A percentile compares a stretch with the other conserved stretches of the same genome.
Conservation (phyloP, 2,329 filamentous ascomycete genomes). For the Cordyceps farinosa region DNA sequence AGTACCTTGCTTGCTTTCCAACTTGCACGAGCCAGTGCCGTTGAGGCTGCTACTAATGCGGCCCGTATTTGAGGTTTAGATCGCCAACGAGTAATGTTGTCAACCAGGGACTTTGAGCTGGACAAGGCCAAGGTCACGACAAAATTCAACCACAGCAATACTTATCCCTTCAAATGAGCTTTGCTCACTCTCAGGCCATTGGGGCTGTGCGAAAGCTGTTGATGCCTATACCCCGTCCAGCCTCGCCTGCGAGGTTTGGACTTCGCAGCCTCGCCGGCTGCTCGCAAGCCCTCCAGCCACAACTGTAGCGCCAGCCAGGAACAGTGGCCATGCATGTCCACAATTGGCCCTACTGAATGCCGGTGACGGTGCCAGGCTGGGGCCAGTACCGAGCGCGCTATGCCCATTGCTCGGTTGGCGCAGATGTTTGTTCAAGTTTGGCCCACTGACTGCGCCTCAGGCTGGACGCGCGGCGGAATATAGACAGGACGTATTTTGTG, state of each 20-base stretch:
- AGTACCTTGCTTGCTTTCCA: neutral
- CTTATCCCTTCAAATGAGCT: neutral
- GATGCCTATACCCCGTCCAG: neutral
- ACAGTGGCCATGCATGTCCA: neutral
- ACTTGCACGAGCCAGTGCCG: too few species aligned
- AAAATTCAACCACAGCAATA: neutral
- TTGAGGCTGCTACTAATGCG: neutral
- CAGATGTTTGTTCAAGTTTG: conserved; percentile 1
- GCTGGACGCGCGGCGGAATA: conserved; percentile 9
- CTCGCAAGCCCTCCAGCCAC: conserved; percentile 5
- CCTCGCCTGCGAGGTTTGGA: neutral
- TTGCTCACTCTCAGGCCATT: neutral
- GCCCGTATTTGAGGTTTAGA: neutral
- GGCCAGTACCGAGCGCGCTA: neutral
- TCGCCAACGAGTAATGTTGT: neutral
- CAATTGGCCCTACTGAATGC: conserved; percentile 1
- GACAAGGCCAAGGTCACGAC: neutral
- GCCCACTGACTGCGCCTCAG: conserved; percentile 11
- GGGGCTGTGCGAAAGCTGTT: neutral
- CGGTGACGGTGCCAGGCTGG: neutral
- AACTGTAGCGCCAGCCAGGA: conserved; percentile 4
- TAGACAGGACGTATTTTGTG: neutral
- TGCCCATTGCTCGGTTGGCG: neutral
- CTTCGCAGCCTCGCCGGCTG: conserved; percentile 5
- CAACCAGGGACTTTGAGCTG: neutral